A percentile compares a stretch with the other conserved stretches of the same genome.
Evolutionary conservation across 441 rosid genomes (phyloP).

Genomic region (Flueggea neowawraea): DNA sequence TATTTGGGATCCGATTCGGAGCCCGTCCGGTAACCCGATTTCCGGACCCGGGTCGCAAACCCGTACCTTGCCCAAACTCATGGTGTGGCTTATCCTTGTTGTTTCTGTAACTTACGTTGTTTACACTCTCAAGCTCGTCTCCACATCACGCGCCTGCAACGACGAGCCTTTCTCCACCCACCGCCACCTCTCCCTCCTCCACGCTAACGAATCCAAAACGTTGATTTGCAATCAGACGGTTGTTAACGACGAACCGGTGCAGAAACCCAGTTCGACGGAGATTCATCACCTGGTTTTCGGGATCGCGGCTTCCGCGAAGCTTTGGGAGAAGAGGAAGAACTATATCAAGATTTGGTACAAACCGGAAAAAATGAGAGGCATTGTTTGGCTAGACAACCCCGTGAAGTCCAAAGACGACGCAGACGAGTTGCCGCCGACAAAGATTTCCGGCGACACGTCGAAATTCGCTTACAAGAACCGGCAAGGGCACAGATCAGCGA

Average conservation of each 20-base stretch:
- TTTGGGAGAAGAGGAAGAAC: constrained; percentile 79
- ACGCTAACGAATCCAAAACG: constrained; percentile 11
- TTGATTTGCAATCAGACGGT: constrained; percentile 16
- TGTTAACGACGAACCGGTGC: neutral
- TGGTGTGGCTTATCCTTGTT: constrained; percentile 71
- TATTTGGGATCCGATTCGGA: constrained; percentile 65
- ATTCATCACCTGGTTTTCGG: constrained; percentile 79
- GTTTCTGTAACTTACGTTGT: constrained; percentile 72
- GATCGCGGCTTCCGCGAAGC: constrained; percentile 87
- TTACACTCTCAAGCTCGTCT: constrained; percentile 75
- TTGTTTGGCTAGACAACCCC: constrained; percentile 78
- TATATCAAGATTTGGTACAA: constrained; percentile 90
- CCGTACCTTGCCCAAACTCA: constrained; percentile 61
- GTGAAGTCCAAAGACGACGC: constrained; percentile 27
- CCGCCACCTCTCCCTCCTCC: constrained; percentile 21
- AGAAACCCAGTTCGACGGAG: constrained; percentile 10
- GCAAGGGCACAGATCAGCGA: constrained; percentile 94
- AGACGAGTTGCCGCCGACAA: constrained; percentile 50
- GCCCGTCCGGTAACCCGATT: constrained; percentile 35
- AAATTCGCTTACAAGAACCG: constrained; percentile 63
- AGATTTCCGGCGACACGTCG: constrained; percentile 78
- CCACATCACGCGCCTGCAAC: constrained; percentile 50
- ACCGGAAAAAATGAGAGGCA: constrained; percentile 69
- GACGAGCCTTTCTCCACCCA: constrained; percentile 40
- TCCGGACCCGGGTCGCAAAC: constrained; percentile 37